These are phyloP conservation scores for Aspergillus campestris DNA, from an alignment of 495 filamentous ascomycete species.

Conservation along the genomic window DNA sequence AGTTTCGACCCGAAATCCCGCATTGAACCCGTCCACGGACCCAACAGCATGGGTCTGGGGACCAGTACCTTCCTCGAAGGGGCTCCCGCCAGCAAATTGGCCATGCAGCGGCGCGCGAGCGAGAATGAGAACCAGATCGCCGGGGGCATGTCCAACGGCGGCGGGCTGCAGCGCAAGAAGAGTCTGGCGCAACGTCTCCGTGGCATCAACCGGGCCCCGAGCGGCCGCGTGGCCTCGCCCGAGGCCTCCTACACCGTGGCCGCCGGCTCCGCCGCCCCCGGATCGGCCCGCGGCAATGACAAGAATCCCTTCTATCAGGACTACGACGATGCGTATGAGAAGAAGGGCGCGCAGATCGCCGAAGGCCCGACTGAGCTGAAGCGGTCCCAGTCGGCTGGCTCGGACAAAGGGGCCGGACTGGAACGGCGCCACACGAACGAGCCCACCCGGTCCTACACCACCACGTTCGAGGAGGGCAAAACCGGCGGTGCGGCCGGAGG, in stretches of 20 bases:
- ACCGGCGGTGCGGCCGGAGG: conserved; percentile 38
- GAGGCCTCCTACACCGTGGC: conserved; percentile 36
- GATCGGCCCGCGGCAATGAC: conserved; percentile 38
- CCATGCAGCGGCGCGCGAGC: conserved; percentile 68
- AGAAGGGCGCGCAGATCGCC: conserved; percentile 54
- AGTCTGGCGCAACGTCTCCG: conserved; percentile 81
- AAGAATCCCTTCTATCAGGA: conserved; percentile 85
- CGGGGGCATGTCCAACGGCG: conserved; percentile 29
- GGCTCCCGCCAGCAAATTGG: conserved; percentile 74
- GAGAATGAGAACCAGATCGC: conserved; percentile 38
- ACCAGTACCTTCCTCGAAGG: conserved; percentile 96
- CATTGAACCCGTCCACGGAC: conserved; percentile 69
- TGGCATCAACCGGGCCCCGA: conserved; percentile 52
- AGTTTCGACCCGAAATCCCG: conserved; percentile 51
- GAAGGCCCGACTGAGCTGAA: conserved; percentile 38
- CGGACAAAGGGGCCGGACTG: conserved; percentile 44
- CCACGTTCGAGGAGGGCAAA: conserved; percentile 30
- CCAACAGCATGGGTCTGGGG: conserved; percentile 76
- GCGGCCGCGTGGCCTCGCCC: conserved; percentile 43
- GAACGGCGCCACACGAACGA: conserved; percentile 69
- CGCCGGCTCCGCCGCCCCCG: conserved; percentile 22
- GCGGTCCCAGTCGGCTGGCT: conserved; percentile 49
- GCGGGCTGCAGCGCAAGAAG: conserved; percentile 81
- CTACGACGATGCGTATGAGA: conserved; percentile 65
- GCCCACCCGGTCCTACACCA: conserved; percentile 25